Evolutionary conservation across 495 filamentous ascomycete genomes (phyloP), one percentile per base, ranked within the genome.

Genomic region (Parathielavia hyrcaniae): DNA sequence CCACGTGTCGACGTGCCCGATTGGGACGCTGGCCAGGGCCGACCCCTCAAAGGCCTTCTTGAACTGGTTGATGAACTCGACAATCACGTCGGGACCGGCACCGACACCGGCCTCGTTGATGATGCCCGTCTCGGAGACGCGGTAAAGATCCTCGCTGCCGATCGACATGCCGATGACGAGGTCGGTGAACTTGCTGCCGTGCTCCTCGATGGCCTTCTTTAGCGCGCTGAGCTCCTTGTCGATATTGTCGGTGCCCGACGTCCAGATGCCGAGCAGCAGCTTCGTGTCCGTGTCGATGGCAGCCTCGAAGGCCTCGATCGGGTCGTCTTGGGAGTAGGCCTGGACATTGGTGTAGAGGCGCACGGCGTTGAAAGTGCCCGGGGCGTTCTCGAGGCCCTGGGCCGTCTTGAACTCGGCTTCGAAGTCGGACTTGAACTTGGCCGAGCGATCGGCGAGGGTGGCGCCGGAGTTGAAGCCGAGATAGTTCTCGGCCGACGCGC

Each of bases 141-240:
- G 77, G 76, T 82, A 82, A 14, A 82, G 67, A 50, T 82, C 79
- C 68, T 82, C 79, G 65, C 69, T 75, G 45, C 79, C 79, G 40
- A 81, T 78, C 20, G 69, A 73, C 53, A 81, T 73, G 52, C 75
- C 78, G 30, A 81, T 74, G 57, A 81, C 72, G 57, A 77, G 76
- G 49, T 77, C 70, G 50, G 69, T 70, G 43, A 76, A 67, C 26
- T 69, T 54, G 41, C 54, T 61, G 58, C 79, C 79, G 53, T 74
- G 65, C 59, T 72, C 69, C 26, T 54, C 51, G 59, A 82, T 65
- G 48, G 75, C 79, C 36, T 65, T 67, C 56, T 70, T 62, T 17
- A 82, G 63, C 16, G 79, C 79, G 19, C 54, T 68, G 59, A 79
- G 70, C 71, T 82, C 79, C 20, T 67, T 68, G 49, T 69, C 63